Percentiles rank a stretch among this genome's conserved stretches.
These are phyloP conservation scores for Calocera cornea DNA, from an alignment of 768 basidiomycete species.

Conservation along the genomic window DNA sequence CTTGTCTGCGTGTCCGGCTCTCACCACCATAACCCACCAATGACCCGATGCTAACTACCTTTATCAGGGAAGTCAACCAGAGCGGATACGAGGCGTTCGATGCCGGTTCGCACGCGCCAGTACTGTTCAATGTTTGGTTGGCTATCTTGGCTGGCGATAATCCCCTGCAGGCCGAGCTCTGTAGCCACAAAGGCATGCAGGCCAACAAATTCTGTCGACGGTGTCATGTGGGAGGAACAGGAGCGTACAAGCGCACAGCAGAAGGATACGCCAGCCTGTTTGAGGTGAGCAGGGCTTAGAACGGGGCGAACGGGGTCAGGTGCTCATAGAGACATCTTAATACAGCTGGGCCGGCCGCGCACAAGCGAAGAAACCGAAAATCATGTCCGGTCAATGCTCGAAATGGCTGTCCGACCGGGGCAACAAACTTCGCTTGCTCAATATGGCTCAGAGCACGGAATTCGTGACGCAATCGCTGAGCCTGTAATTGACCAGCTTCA, in stretches of 20 bases:
- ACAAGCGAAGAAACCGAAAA: not conserved
- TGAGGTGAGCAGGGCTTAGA: not conserved
- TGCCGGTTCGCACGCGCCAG: not conserved
- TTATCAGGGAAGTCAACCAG: not conserved
- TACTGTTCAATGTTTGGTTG: not conserved
- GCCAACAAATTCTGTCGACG: constrained; percentile 31
- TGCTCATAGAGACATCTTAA: not conserved
- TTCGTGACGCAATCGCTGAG: not conserved
- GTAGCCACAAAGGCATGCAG: constrained; percentile 13
- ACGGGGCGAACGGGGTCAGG: too few species aligned
- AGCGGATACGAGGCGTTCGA: not conserved
- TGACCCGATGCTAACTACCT: not conserved
- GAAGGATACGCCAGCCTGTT: not conserved
- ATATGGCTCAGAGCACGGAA: not conserved
- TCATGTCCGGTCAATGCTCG: not conserved
- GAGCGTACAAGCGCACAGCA: not conserved
- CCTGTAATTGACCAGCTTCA: not conserved
- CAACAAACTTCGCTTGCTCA: not conserved
- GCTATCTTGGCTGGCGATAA: constrained; percentile 11
- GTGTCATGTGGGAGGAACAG: constrained; percentile 21
- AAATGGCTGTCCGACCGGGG: not conserved
- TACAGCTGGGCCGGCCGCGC: not conserved
- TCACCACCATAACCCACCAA: not conserved
- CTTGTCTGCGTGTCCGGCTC: not conserved
- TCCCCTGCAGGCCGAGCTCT: constrained; percentile 13